Conservation (phyloP, 139 green algal genomes). For the Gonium pectorale region DNA sequence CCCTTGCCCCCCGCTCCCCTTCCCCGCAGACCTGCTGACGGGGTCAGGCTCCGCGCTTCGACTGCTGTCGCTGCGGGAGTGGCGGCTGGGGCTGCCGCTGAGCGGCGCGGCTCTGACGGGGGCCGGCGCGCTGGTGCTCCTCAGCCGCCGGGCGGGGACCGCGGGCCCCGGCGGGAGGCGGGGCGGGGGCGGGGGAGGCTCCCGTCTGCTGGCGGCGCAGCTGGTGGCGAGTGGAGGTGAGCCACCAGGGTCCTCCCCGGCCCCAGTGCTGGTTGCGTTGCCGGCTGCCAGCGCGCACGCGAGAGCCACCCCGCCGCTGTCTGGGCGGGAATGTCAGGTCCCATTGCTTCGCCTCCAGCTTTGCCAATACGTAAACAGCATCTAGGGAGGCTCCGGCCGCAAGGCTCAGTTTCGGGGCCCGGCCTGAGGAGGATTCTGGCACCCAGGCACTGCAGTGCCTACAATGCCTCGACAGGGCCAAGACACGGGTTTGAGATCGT, state of each 20-base stretch:
- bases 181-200: background rate
- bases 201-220: background rate
- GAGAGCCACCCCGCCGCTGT: too few species aligned
- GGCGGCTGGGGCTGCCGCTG: constrained; percentile 6
- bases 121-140: constrained; percentile 4
- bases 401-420: too few species aligned
- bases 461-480: background rate
- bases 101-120: background rate
- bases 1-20: background rate
- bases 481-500: background rate
- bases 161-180: background rate
- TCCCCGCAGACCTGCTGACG: background rate
- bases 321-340: too few species aligned
- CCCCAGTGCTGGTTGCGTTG: too few species aligned
- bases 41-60: background rate
- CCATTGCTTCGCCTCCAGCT: too few species aligned
- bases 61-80: background rate
- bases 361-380: too few species aligned
- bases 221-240: too few species aligned
- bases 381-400: too few species aligned
- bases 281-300: too few species aligned
- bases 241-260: too few species aligned
- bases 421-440: too few species aligned
- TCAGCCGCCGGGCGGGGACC: background rate
- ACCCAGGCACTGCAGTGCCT: background rate